Evolutionary conservation across 1,284 basidiomycete species (phyloP).

Genomic region (Schizopora paradoxa): DNA sequence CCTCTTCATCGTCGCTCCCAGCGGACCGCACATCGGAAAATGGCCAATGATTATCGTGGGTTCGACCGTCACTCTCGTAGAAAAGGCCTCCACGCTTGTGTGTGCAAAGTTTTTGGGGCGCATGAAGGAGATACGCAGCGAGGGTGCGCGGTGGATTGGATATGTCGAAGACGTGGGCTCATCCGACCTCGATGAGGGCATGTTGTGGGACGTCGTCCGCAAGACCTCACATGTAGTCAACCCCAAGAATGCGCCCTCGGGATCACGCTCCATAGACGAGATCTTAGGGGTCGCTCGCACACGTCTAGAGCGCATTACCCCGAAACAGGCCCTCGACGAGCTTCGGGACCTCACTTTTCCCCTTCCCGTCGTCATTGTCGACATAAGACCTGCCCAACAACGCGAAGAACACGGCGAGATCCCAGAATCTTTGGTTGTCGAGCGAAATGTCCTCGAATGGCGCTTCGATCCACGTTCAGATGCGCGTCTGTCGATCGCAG

Average conservation of each 20-base stretch:
- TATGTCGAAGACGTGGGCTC: slow-evolving; percentile 30
- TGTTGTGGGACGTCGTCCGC: slow-evolving; percentile 59
- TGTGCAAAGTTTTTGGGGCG: slow-evolving; percentile 61
- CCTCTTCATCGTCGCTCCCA: slow-evolving; percentile 54
- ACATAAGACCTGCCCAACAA: slow-evolving; percentile 60
- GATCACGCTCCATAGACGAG: slow-evolving; percentile 50
- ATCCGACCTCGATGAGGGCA: slow-evolving; percentile 22
- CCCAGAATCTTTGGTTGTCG: slow-evolving; percentile 57
- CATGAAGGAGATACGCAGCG: slow-evolving; percentile 27
- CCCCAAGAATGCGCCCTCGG: slow-evolving; percentile 54
- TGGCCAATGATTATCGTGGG: slow-evolving; percentile 48
- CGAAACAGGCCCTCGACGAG: slow-evolving; percentile 54
- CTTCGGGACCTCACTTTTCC: slow-evolving; percentile 45
- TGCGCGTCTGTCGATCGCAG: slow-evolving; percentile 52
- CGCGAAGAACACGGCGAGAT: slow-evolving; percentile 51
- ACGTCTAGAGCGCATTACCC: slow-evolving; percentile 55
- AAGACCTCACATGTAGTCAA: slow-evolving; percentile 56
- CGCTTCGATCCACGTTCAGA: slow-evolving; percentile 61
- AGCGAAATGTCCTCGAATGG: slow-evolving; percentile 72
- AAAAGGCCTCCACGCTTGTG: slow-evolving; percentile 57
- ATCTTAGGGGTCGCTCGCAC: slow-evolving; percentile 53
- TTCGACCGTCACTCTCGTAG: slow-evolving; percentile 47
- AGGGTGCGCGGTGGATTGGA: slow-evolving; percentile 10
- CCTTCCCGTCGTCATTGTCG: slow-evolving; percentile 65
- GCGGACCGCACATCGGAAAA: slow-evolving; percentile 30